Percentiles rank a stretch among this genome's conserved stretches.
These are phyloP conservation scores for Fusarium coffeatum DNA, from an alignment of 2,329 filamentous ascomycete species.

Conservation along the genomic window DNA sequence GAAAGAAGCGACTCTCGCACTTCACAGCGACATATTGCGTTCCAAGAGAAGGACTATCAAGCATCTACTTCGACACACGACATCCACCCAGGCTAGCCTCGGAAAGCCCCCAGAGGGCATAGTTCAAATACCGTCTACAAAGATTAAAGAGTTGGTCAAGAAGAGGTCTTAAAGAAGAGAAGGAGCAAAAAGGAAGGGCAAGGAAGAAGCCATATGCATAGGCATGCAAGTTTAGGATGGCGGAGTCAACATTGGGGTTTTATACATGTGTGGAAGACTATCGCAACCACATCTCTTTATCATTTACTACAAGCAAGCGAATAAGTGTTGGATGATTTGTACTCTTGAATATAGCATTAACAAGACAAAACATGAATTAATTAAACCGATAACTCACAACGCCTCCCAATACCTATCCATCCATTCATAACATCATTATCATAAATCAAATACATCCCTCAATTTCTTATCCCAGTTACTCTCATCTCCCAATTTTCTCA, in stretches of 20 bases:
- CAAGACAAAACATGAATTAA: neutral
- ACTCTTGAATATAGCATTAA: neutral
- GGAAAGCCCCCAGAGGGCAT: accelerated
- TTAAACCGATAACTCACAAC: neutral
- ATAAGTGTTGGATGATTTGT: neutral
- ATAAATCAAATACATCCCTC: conserved; percentile 43
- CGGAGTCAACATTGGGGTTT: no score
- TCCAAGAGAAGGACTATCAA: no score
- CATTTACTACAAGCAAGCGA: neutral
- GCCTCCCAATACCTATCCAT: neutral
- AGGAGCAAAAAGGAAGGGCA: accelerated
- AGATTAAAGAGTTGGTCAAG: neutral
- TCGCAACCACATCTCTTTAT: neutral
- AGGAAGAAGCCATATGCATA: neutral
- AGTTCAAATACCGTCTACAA: neutral
- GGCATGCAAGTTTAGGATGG: no score
- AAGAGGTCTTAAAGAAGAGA: neutral
- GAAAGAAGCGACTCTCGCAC: no score
- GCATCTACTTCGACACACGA: no score
- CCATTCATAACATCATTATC: neutral
- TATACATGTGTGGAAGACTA: neutral
- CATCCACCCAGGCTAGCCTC: no score
- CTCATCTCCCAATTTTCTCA: conserved; percentile 46
- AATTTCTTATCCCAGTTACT: conserved; percentile 47
- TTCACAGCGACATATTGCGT: no score